phyloP scores from a whole-genome alignment of 495 filamentous ascomycete genomes.

The Daldinia caldariorum region DNA sequence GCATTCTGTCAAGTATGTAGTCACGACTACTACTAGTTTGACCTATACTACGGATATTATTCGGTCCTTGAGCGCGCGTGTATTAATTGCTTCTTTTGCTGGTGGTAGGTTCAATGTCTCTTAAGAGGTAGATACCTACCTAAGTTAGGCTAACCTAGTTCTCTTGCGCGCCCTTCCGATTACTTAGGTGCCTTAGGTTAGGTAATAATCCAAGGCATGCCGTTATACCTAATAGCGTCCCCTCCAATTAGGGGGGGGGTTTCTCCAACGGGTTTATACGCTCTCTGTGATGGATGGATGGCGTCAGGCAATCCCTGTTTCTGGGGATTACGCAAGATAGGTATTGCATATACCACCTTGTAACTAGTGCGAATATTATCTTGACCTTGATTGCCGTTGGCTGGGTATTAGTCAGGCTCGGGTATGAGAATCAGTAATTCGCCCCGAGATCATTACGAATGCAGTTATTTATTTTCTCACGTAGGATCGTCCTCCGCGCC shows the following conservation, averaged over 20 bases:
- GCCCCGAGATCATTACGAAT: neutral
- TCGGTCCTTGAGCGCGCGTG: conserved; percentile 12
- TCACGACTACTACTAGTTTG: conserved; percentile 14
- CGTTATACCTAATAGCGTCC: neutral
- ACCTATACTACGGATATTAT: conserved; percentile 29
- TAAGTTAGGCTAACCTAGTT: neutral
- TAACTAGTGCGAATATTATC: no score
- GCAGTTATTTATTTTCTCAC: neutral
- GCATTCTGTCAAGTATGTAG: conserved; percentile 2
- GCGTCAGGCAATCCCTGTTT: conserved; percentile 1
- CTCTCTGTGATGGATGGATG: neutral
- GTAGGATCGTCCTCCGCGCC: neutral
- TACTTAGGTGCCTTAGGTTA: neutral
- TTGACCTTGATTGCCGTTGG: neutral
- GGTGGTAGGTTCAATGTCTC: neutral
- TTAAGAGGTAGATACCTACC: neutral
- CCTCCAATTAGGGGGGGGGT: neutral
- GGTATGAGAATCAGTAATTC: conserved; percentile 6
- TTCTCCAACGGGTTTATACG: neutral
- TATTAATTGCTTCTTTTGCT: neutral
- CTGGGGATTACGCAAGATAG: neutral
- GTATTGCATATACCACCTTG: neutral
- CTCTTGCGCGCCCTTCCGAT: conserved; percentile 27
- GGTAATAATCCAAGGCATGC: neutral
- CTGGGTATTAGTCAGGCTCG: neutral